Evolutionary conservation across 75 land plant species (phyloP).

Genomic region (Sequoiadendron giganteum): DNA sequence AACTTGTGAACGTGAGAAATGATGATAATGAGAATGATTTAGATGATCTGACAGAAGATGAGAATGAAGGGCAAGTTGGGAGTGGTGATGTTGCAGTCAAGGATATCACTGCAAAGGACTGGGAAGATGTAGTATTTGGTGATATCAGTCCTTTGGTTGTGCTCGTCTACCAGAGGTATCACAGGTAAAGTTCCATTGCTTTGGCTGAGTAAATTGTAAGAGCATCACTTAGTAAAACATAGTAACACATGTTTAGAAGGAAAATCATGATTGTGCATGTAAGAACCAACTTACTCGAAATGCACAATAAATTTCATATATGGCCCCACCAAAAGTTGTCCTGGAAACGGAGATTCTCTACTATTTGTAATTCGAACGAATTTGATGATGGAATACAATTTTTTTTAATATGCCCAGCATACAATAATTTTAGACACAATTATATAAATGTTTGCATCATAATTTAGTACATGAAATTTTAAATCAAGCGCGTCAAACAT

Average conservation of each 20-base stretch:
- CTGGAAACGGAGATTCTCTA: not conserved
- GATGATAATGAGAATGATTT: not conserved
- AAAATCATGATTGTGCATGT: not conserved
- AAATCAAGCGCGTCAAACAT: not conserved
- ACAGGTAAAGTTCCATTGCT: slow-evolving; percentile 35
- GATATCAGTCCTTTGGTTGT: slow-evolving; percentile 60
- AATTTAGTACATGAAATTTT: not conserved
- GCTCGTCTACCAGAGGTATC: slow-evolving; percentile 63
- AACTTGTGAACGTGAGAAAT: not conserved
- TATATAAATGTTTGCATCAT: not conserved
- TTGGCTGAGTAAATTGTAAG: not conserved
- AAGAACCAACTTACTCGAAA: not conserved
- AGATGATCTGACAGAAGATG: not conserved
- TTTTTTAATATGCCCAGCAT: too few relatives aligned
- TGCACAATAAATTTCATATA: not conserved
- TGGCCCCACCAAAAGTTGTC: not conserved
- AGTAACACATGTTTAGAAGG: not conserved
- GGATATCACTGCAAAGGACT: slow-evolving; percentile 22
- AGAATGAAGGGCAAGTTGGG: not conserved
- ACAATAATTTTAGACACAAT: not conserved
- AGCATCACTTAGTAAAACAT: not conserved
- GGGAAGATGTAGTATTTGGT: slow-evolving; percentile 68
- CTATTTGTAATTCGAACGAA: not conserved
- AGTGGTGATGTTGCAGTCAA: not conserved
- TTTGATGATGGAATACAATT: not conserved